Conservation (phyloP, 768 basidiomycete species). For the Mycena maculata region DNA sequence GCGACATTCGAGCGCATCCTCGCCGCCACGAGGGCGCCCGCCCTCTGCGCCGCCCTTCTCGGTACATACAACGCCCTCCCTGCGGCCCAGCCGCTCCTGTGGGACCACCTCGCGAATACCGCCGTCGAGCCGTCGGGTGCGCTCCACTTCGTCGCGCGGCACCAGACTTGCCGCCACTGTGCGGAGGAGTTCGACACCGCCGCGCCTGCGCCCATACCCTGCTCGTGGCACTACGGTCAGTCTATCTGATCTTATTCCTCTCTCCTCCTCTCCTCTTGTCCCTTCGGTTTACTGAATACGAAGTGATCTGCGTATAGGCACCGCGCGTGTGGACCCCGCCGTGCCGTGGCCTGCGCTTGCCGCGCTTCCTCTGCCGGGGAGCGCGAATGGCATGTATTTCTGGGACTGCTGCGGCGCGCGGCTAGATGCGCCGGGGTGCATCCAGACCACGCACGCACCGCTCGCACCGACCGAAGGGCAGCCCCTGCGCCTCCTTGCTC, state of each 20-base stretch:
- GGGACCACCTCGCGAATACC: neutral
- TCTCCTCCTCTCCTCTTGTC: neutral
- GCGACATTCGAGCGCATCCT: neutral
- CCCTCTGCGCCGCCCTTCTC: conserved; percentile 1
- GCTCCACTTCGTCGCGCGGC: neutral
- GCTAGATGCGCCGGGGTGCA: conserved; percentile 6
- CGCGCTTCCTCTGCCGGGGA: neutral
- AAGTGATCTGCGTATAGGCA: too few species aligned
- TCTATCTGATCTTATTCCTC: neutral
- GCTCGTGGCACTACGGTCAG: conserved; percentile 15
- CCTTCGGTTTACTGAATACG: too few species aligned
- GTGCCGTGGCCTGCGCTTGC: neutral
- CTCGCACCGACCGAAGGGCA: neutral
- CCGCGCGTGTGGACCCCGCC: neutral
- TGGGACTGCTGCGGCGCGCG: conserved; percentile 24
- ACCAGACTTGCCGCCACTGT: conserved; percentile 8
- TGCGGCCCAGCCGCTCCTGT: neutral
- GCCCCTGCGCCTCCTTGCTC: neutral
- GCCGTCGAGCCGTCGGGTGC: neutral
- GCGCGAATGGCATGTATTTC: neutral
- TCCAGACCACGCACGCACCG: conserved; percentile 1
- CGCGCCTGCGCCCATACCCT: neutral
- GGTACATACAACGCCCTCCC: neutral
- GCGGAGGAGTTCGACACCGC: conserved; percentile 7
- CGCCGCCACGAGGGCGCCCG: neutral